Evolutionary conservation across 202 grass and related monocot species (phyloP), one percentile per base, ranked within the genome.

Genomic region (Hordeum pubiflorum): DNA sequence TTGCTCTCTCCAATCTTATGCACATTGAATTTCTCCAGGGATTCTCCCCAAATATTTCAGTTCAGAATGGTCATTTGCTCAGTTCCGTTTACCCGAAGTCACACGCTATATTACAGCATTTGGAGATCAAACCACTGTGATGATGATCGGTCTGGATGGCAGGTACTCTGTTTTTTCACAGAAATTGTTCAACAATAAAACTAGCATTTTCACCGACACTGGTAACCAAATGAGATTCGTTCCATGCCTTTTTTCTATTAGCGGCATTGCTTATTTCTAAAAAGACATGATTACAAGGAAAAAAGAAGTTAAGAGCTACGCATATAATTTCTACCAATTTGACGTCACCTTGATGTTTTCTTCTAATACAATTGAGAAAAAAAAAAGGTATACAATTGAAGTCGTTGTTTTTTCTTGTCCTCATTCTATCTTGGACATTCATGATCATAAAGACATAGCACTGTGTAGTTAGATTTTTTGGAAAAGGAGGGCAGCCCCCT

Each of bases 1-100:
- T 32, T 79, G 74, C 24, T n/a, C 13, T 38, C 34, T 44, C 22
- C 0, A 36, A 43, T 61, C 52, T 83, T 31, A 85, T 14, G 36
- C 39, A 50, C n/a, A 32, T 39, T 64, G 14, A 69, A 56, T 73
- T 72, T 58, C 29, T 84, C 17, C 73, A 97, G 94, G 73, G 57
- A 69, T 97, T 67, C 77, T 96, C 64, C 90, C 90, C 1, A 85
- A 75, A 77, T 92, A 96, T 85, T 96, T 96, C 76, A 92, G 88
- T 85, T 92, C 90, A 29, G 88, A 96, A 77, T 90, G 90, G 88
- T 96, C 90, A 65, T 96, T 92, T 76, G 90, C 86, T 31, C 88
- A 89, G 63, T 93, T 97, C 75, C 88, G 67, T 80, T 71, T 97
- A 70, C 90, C 83, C 41, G 88, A 97, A 91, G 61, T 48, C 67